Conservation (phyloP, 805 yeast species). For the Metschnikowia lochheadii region DNA sequence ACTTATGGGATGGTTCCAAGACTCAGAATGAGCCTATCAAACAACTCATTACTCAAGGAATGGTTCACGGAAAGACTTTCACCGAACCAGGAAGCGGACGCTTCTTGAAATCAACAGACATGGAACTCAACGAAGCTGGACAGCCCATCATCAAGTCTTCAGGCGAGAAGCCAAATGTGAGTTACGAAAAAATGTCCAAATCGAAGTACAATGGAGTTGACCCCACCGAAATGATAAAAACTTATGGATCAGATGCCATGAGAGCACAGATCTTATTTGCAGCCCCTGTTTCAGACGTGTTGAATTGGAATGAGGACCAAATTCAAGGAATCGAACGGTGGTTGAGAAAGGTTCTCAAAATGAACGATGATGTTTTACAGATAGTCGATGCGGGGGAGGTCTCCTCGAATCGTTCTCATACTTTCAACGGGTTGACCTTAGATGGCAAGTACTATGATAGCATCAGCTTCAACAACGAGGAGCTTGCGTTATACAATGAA, state of each 20-base stretch:
- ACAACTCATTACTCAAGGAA: conserved; percentile 86
- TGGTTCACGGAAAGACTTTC: conserved; percentile 93
- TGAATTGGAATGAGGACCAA: conserved; percentile 87
- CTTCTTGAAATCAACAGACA: conserved; percentile 76
- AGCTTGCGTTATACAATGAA: conserved; percentile 55
- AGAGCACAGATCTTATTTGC: conserved; percentile 91
- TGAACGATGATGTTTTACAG: conserved; percentile 19
- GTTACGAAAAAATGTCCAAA: conserved; percentile 93
- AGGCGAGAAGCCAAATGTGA: conserved; percentile 48
- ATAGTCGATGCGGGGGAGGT: neutral
- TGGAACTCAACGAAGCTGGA: conserved; percentile 40
- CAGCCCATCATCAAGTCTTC: conserved; percentile 47
- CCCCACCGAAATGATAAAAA: conserved; percentile 68
- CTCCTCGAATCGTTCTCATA: conserved; percentile 1
- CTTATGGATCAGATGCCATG: conserved; percentile 90
- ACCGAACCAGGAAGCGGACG: conserved; percentile 67
- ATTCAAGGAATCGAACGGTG: conserved; percentile 87
- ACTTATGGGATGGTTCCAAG: conserved; percentile 61
- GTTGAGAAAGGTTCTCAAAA: conserved; percentile 55
- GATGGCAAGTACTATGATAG: conserved; percentile 18
- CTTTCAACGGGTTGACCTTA: conserved; percentile 17
- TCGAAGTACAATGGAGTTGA: conserved; percentile 94
- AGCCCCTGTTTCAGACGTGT: conserved; percentile 78
- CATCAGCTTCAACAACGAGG: conserved; percentile 37
- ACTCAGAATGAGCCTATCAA: conserved; percentile 75